These are phyloP conservation scores for Xanthoconium separans DNA, from an alignment of 1,284 basidiomycete genomes.

Conservation along the genomic window DNA sequence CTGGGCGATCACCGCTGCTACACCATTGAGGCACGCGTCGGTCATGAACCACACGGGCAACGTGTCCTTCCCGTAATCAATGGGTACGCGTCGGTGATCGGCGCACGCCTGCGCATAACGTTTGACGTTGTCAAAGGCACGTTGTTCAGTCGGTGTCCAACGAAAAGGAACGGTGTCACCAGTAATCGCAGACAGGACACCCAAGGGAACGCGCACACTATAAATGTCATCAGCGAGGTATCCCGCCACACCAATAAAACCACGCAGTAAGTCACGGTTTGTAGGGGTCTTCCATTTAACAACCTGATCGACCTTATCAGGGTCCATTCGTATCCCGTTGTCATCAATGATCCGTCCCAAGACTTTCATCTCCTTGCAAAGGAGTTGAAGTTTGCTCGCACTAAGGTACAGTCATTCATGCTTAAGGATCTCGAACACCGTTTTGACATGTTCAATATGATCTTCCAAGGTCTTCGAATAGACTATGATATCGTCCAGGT, in stretches of 20 bases:
- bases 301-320: not conserved
- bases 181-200: not conserved
- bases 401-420: not conserved
- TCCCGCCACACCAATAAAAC: not conserved
- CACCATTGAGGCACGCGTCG: not conserved
- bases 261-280: not conserved
- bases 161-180: not conserved
- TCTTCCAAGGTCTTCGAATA: too few relatives aligned
- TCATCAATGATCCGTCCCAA: not conserved
- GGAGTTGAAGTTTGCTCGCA: not conserved
- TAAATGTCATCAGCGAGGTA: not conserved
- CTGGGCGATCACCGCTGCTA: not conserved
- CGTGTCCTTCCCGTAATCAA: not conserved
- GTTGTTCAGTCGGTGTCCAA: not conserved
- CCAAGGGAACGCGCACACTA: not conserved
- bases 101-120: not conserved
- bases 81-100: not conserved
- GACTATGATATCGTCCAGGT: constrained; percentile 37
- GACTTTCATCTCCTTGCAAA: not conserved
- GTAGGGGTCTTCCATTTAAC: not conserved
- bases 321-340: not conserved
- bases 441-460: not conserved
- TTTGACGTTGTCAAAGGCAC: not conserved
- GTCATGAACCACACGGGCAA: not conserved
- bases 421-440: not conserved